Conservation (phyloP, 208 protist species). For the Phytomonas francai region DNA sequence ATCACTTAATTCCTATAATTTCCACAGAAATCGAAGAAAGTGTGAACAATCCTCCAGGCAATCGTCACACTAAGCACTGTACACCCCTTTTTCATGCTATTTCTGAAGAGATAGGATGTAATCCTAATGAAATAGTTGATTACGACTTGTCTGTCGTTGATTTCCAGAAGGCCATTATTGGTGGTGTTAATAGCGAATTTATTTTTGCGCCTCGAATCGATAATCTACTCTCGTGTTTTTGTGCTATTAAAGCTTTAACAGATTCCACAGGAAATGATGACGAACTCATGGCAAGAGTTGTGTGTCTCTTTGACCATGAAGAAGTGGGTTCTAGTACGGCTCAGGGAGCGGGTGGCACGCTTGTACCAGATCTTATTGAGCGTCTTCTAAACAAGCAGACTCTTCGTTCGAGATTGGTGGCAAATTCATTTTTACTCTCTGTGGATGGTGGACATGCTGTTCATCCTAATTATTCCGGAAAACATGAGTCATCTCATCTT, state of each 20-base stretch:
- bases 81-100: constrained; percentile 69
- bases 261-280: constrained; percentile 24
- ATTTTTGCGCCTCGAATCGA: constrained; percentile 94
- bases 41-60: constrained; percentile 8
- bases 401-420: constrained; percentile 52
- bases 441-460: constrained; percentile 95
- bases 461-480: constrained; percentile 95
- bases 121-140: constrained; percentile 87
- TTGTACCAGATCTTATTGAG: constrained; percentile 78
- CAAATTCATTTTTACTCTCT: constrained; percentile 91
- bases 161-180: constrained; percentile 84
- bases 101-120: constrained; percentile 42
- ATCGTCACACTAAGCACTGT: constrained; percentile 38
- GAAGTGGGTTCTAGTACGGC: constrained; percentile 79
- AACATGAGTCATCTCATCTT: constrained; percentile 90
- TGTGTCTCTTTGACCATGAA: constrained; percentile 89
- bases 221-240: constrained; percentile 95
- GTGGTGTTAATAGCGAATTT: constrained; percentile 93
- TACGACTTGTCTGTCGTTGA: constrained; percentile 95
- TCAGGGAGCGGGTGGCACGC: constrained; percentile 64
- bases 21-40: constrained; percentile 24
- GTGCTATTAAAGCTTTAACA: constrained; percentile 73
- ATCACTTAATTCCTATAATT: constrained; percentile 92
- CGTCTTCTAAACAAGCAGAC: constrained; percentile 31
- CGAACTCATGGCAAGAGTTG: constrained; percentile 81